A percentile compares a stretch with the other conserved stretches of the same genome.
Conservation (phyloP, 2,329 filamentous ascomycete genomes). For the Chalara sp. region DNA sequence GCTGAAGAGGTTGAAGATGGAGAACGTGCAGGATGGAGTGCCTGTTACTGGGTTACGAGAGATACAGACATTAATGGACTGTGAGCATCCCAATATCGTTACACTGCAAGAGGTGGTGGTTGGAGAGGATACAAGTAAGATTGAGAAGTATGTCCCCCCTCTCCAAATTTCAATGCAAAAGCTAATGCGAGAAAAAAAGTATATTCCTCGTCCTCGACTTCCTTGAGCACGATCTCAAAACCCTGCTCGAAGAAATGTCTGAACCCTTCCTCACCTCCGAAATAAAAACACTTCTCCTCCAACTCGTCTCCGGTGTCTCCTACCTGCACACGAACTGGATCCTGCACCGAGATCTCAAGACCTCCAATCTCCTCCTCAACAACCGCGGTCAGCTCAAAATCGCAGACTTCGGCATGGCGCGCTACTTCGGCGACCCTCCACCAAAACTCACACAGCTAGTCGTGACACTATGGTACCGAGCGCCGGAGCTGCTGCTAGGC, state of each 20-base stretch:
- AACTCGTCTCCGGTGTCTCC: constrained; percentile 71
- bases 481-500: constrained; percentile 84
- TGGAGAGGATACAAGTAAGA: constrained; percentile 49
- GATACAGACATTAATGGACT: constrained; percentile 83
- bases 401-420: constrained; percentile 96
- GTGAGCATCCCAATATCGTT: constrained; percentile 77
- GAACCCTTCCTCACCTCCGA: constrained; percentile 91
- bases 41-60: constrained; percentile 90
- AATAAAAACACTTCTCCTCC: constrained; percentile 80
- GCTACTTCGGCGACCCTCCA: constrained; percentile 75
- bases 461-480: constrained; percentile 94
- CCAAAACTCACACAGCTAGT: constrained; percentile 83
- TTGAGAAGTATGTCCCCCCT: constrained; percentile 41
- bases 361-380: constrained; percentile 88
- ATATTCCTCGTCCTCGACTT: constrained; percentile 97
- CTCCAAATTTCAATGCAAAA: not conserved
- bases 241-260: constrained; percentile 86
- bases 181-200: constrained; percentile 37
- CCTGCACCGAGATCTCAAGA: constrained; percentile 88
- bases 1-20: constrained; percentile 89
- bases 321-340: constrained; percentile 90
- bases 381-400: constrained; percentile 94
- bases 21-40: constrained; percentile 64
- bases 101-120: constrained; percentile 77
- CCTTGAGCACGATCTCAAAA: constrained; percentile 93